phyloP scores from a whole-genome alignment of 140 eudicot genomes.

The Oenanthe javanica region DNA sequence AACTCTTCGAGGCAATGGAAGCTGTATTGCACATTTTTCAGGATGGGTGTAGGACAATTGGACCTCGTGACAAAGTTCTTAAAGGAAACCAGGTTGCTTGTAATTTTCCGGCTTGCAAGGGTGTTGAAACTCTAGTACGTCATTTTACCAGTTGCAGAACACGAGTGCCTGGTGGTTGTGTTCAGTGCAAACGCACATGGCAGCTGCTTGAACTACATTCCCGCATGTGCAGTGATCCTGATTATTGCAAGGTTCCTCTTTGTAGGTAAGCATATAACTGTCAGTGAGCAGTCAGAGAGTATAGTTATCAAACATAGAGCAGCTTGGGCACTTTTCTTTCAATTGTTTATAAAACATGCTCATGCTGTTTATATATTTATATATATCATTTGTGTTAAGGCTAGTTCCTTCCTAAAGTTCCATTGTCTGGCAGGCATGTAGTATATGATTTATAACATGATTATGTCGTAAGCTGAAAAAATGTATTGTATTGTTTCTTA shows the following conservation, averaged over 20 bases:
- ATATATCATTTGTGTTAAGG: too few species aligned
- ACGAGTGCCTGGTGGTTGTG: conserved; percentile 76
- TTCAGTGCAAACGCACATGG: conserved; percentile 77
- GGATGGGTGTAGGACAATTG: conserved; percentile 72
- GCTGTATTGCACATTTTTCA: conserved; percentile 71
- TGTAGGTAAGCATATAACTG: conserved; percentile 53
- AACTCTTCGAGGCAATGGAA: conserved; percentile 93
- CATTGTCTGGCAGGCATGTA: too few species aligned
- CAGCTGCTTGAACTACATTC: conserved; percentile 92
- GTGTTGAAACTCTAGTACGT: conserved; percentile 69
- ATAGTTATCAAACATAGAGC: neutral
- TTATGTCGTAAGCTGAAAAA: too few species aligned
- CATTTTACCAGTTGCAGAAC: conserved; percentile 67
- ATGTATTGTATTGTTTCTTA: too few species aligned
- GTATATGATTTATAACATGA: too few species aligned
- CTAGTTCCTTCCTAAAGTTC: too few species aligned
- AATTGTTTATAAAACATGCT: too few species aligned
- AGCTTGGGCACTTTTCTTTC: too few species aligned
- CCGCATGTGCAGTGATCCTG: conserved; percentile 64
- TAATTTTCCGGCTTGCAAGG: conserved; percentile 63
- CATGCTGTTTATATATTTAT: too few species aligned
- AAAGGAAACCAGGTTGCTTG: conserved; percentile 58
- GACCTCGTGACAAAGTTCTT: conserved; percentile 53
- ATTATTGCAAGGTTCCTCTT: conserved; percentile 76
- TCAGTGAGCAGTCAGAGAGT: neutral